A percentile compares a stretch with the other conserved stretches of the same genome.
Conservation (phyloP, 75 land plant genomes). For the Cunninghamia lanceolata region DNA sequence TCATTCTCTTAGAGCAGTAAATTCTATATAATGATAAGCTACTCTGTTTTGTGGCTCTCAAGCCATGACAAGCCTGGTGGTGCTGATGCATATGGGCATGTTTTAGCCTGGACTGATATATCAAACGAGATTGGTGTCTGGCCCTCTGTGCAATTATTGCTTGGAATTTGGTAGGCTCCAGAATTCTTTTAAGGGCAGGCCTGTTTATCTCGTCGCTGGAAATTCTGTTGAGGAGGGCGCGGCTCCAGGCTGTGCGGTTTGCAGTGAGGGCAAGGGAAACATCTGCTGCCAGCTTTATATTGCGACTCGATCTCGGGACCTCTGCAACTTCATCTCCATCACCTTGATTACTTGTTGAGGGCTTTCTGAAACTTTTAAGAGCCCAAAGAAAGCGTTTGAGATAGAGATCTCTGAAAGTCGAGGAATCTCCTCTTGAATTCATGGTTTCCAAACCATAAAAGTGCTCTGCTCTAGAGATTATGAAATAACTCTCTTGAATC, state of each 20-base stretch:
- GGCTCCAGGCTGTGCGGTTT: not conserved
- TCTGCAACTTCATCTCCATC: not conserved
- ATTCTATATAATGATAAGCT: not conserved
- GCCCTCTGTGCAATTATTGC: not conserved
- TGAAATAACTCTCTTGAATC: too few species aligned
- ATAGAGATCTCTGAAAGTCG: not conserved
- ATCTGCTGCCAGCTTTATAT: conserved; percentile 1
- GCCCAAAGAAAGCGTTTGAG: not conserved
- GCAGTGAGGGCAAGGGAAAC: not conserved
- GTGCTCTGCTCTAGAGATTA: too few species aligned
- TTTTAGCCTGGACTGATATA: not conserved
- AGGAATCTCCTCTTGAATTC: not conserved
- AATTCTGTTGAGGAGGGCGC: not conserved
- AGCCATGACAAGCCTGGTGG: not conserved
- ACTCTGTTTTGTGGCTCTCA: not conserved
- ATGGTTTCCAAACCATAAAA: not conserved
- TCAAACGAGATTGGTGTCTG: not conserved
- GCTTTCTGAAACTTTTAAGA: not conserved
- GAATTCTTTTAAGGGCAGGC: not conserved
- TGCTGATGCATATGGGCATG: not conserved
- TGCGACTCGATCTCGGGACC: not conserved
- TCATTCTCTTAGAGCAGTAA: not conserved
- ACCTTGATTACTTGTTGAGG: not conserved
- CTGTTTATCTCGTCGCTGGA: not conserved
- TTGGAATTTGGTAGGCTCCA: not conserved